These are phyloP conservation scores for Hymenoscyphus albidus DNA, from an alignment of 2,329 filamentous ascomycete genomes.

Conservation along the genomic window DNA sequence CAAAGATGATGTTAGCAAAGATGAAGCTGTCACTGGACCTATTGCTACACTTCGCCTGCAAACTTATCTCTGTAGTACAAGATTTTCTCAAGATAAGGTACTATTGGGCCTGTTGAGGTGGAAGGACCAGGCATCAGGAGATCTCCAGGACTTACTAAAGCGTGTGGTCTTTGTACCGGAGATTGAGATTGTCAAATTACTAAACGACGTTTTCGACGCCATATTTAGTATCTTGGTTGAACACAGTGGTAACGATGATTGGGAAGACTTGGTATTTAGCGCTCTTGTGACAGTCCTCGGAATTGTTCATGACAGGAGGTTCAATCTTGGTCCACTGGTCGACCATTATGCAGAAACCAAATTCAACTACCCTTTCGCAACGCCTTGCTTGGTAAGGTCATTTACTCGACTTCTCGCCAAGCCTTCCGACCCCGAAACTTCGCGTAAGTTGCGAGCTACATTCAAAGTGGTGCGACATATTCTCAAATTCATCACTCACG, in stretches of 20 bases:
- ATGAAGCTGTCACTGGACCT: slow-evolving; percentile 70
- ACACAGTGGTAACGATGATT: slow-evolving; percentile 84
- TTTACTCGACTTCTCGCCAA: slow-evolving; percentile 80
- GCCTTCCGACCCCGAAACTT: slow-evolving; percentile 76
- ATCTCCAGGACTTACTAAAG: slow-evolving; percentile 70
- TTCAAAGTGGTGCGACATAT: slow-evolving; percentile 94
- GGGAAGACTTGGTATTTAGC: slow-evolving; percentile 88
- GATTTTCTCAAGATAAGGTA: slow-evolving; percentile 87
- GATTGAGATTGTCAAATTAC: slow-evolving; percentile 93
- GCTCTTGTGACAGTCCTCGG: slow-evolving; percentile 84
- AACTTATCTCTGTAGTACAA: slow-evolving; percentile 90
- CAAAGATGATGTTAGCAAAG: slow-evolving; percentile 64
- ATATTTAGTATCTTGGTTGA: slow-evolving; percentile 90
- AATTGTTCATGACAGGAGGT: slow-evolving; percentile 90
- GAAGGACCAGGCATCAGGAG: slow-evolving; percentile 69
- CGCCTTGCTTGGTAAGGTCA: slow-evolving; percentile 80
- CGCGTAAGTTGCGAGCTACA: slow-evolving; percentile 79
- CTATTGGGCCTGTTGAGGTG: slow-evolving; percentile 82
- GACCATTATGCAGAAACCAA: slow-evolving; percentile 84
- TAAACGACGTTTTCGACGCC: slow-evolving; percentile 83
- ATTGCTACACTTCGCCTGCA: slow-evolving; percentile 75
- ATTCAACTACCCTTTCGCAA: slow-evolving; percentile 92
- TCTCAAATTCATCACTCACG: slow-evolving; percentile 90
- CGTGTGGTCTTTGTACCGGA: slow-evolving; percentile 91
- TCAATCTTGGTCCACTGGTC: slow-evolving; percentile 85